phyloP scores from a whole-genome alignment of 2,329 filamentous ascomycete species.

The Aspergillus fijiensis region DNA sequence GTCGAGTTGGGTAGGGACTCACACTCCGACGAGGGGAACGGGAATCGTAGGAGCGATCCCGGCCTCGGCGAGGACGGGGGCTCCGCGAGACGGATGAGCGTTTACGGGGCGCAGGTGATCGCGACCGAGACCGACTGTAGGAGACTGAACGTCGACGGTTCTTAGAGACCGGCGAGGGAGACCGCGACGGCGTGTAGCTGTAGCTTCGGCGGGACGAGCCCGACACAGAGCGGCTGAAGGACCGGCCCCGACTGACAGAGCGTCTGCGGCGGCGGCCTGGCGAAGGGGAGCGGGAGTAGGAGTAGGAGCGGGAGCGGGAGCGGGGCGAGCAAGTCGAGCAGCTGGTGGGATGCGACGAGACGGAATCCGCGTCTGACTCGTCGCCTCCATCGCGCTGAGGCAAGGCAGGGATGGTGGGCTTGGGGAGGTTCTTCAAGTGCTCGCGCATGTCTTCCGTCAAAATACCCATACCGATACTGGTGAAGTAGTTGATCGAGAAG shows the following conservation, averaged over 20 bases:
- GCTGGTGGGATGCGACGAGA: constrained; percentile 42
- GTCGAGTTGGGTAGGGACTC: constrained; percentile 19
- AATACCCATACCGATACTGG: constrained; percentile 91
- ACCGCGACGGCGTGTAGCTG: constrained; percentile 38
- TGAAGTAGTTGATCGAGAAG: constrained; percentile 99
- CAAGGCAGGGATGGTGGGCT: constrained; percentile 72
- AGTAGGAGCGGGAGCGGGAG: constrained; percentile 41
- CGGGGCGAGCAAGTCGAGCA: constrained; percentile 31
- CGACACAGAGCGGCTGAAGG: constrained; percentile 34
- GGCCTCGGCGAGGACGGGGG: constrained; percentile 27
- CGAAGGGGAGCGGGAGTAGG: constrained; percentile 38
- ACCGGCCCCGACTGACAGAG: constrained; percentile 27
- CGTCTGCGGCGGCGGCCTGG: constrained; percentile 28
- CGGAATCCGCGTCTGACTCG: constrained; percentile 67
- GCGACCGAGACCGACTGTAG: constrained; percentile 36
- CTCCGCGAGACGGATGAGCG: constrained; percentile 30
- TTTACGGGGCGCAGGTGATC: constrained; percentile 10
- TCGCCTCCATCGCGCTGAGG: constrained; percentile 57
- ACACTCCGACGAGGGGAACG: constrained; percentile 24
- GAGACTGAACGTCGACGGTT: constrained; percentile 33
- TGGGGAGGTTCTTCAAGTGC: constrained; percentile 82
- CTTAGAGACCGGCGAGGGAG: constrained; percentile 35
- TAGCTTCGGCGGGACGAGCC: constrained; percentile 33
- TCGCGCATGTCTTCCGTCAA: constrained; percentile 95
- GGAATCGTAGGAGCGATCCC: constrained; percentile 30